phyloP scores from a whole-genome alignment of 345 rosid species.

The Gossypium turneri region DNA sequence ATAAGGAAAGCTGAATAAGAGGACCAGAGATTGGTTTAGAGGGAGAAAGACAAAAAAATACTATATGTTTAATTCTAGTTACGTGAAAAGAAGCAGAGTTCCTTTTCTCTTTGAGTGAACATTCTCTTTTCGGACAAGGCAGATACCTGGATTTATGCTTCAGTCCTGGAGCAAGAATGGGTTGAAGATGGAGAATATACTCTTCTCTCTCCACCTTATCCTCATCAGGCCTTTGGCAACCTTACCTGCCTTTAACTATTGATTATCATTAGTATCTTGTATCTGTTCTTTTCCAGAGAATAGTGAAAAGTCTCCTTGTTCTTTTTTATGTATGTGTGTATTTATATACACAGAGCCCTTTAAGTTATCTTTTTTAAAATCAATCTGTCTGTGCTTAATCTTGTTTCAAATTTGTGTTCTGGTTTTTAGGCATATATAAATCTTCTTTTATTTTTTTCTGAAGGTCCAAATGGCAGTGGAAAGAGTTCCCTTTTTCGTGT shows the following conservation, averaged over 20 bases:
- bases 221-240: not conserved
- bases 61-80: not conserved
- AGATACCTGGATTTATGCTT: not conserved
- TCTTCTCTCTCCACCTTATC: not conserved
- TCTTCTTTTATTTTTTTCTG: conserved; percentile 15
- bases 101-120: not conserved
- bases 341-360: not conserved
- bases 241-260: not conserved
- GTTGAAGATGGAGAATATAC: not conserved
- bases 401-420: not conserved
- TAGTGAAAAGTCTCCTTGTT: not conserved
- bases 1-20: not conserved
- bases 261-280: not conserved
- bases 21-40: not conserved
- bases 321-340: not conserved
- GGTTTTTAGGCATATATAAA: not conserved
- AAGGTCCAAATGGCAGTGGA: conserved; percentile 99
- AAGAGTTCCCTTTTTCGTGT: conserved; percentile 99
- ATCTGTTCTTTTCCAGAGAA: not conserved
- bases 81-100: not conserved
- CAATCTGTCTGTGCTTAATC: not conserved
- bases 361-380: not conserved
- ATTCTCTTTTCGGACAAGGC: not conserved
- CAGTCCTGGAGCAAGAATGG: not conserved
- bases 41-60: not conserved